Evolutionary conservation across 2,329 filamentous ascomycete genomes (phyloP).

Genomic region (Diaporthe caulivora): DNA sequence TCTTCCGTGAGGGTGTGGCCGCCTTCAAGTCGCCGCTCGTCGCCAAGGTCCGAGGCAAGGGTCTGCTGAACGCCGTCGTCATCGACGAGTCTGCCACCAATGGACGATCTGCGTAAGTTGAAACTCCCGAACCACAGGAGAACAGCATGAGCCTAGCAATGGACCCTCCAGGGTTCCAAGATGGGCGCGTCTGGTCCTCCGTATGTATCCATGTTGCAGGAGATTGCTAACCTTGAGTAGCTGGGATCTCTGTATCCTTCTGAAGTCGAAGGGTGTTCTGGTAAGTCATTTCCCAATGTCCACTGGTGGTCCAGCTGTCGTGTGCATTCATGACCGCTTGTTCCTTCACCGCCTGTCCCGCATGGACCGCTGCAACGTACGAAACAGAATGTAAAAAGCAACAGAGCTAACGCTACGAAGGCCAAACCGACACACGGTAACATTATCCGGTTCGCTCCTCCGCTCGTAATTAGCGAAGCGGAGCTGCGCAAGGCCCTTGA

Average conservation of each 20-base stretch:
- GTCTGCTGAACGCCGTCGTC: constrained; percentile 93
- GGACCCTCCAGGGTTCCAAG: neutral
- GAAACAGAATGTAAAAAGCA: constrained; percentile 27
- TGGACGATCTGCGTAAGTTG: constrained; percentile 76
- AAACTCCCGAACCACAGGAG: neutral
- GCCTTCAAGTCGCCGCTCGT: constrained; percentile 86
- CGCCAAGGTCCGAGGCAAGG: constrained; percentile 87
- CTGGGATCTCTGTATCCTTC: constrained; percentile 95
- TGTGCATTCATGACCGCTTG: constrained; percentile 24
- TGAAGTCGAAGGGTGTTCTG: constrained; percentile 95
- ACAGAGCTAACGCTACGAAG: constrained; percentile 59
- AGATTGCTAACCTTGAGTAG: constrained; percentile 14
- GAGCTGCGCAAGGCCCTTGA: constrained; percentile 82
- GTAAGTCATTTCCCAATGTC: constrained; percentile 64
- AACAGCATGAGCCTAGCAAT: neutral
- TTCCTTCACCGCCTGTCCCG: constrained; percentile 34
- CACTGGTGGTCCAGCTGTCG: constrained; percentile 2
- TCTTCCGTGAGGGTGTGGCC: constrained; percentile 84
- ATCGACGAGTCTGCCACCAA: constrained; percentile 91
- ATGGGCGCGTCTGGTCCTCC: neutral
- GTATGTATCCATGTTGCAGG: neutral
- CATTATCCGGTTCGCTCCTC: constrained; percentile 97
- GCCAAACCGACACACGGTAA: constrained; percentile 99
- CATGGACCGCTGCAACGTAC: constrained; percentile 36
- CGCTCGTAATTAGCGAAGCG: constrained; percentile 91